Evolutionary conservation across 2,329 filamentous ascomycete species (phyloP).

Genomic region (Nothomitra cinnamomea): DNA sequence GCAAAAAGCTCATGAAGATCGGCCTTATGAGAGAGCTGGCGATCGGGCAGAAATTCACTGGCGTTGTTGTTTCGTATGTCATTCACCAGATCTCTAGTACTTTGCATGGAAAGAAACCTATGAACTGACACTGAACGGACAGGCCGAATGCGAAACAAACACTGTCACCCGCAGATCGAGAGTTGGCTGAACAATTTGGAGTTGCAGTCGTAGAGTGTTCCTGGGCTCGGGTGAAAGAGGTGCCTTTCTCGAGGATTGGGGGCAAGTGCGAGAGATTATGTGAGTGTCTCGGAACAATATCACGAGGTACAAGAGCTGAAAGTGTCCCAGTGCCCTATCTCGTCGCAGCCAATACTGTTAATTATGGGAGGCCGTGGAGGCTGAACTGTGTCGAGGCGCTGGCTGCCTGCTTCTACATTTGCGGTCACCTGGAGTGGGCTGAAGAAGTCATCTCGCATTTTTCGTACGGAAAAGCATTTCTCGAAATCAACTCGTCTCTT

Average conservation of each 20-base stretch:
- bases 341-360: slow-evolving; percentile 90
- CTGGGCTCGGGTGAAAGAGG: slow-evolving; percentile 83
- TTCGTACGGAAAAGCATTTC: slow-evolving; percentile 71
- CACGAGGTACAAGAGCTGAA: neutral
- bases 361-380: slow-evolving; percentile 91
- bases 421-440: slow-evolving; percentile 76
- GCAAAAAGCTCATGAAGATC: slow-evolving; percentile 82
- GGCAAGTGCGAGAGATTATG: slow-evolving; percentile 76
- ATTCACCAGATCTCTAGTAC: neutral
- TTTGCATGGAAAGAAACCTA: neutral
- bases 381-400: slow-evolving; percentile 93
- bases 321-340: slow-evolving; percentile 61
- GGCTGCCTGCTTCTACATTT: slow-evolving; percentile 84
- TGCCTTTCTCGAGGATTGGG: slow-evolving; percentile 81
- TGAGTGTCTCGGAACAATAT: slow-evolving; percentile 16
- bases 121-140: neutral
- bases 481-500: slow-evolving; percentile 75
- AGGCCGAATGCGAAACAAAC: slow-evolving; percentile 75
- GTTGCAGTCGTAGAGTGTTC: slow-evolving; percentile 95
- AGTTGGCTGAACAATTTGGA: slow-evolving; percentile 71
- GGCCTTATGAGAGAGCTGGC: slow-evolving; percentile 88
- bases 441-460: slow-evolving; percentile 69
- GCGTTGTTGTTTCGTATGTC: slow-evolving; percentile 67
- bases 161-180: slow-evolving; percentile 65
- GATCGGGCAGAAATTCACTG: slow-evolving; percentile 78